Conservation (phyloP, 768 basidiomycete genomes). For the Rhizopogon vinicolor region DNA sequence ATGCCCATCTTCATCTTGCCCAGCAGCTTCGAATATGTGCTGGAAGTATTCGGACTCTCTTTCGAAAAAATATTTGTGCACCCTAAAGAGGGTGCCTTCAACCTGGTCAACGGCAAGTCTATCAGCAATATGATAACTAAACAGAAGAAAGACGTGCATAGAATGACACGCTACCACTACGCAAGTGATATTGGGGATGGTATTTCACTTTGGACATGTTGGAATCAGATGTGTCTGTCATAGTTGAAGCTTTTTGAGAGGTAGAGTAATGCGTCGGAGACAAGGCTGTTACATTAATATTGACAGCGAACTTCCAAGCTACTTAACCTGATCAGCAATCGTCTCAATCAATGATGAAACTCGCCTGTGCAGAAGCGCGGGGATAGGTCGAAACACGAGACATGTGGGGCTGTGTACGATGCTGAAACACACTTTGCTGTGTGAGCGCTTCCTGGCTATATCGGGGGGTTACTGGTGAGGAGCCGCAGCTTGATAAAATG, state of each 20-base stretch:
- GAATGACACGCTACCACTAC: neutral
- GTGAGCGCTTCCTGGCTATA: too few species aligned
- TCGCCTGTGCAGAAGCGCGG: too few species aligned
- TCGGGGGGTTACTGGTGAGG: too few species aligned
- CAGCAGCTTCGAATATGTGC: constrained; percentile 11
- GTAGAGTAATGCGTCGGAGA: neutral
- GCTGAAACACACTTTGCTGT: too few species aligned
- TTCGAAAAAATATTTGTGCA: constrained; percentile 35
- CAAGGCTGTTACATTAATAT: too few species aligned
- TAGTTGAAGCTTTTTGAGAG: neutral
- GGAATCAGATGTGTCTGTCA: neutral
- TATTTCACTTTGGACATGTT: neutral
- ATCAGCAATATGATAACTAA: neutral
- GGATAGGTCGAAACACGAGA: too few species aligned
- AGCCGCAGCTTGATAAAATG: too few species aligned
- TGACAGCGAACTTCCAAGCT: too few species aligned
- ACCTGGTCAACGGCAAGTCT: constrained; percentile 22
- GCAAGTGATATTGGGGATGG: neutral
- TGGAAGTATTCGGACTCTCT: constrained; percentile 30
- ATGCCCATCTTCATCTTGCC: neutral
- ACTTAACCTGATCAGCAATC: too few species aligned
- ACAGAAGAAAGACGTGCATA: neutral
- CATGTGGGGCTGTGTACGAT: too few species aligned
- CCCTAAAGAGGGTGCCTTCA: constrained; percentile 25
- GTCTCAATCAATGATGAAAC: too few species aligned